Percentiles rank a stretch among this genome's conserved stretches.
phyloP scores from a whole-genome alignment of 106 monocot species.

The Dendrobium nobile region DNA sequence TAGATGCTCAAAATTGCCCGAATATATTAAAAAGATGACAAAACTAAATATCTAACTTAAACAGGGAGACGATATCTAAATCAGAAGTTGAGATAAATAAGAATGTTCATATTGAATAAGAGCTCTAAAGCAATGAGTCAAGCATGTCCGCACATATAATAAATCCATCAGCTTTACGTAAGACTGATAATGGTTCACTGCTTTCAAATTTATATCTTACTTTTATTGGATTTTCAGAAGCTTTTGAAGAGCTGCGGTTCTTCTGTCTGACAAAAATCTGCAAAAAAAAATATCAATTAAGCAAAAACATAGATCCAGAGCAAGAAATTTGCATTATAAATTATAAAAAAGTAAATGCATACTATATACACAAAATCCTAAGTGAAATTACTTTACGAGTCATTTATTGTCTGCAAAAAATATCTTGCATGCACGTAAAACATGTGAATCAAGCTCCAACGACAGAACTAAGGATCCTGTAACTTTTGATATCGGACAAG shows the following conservation, averaged over 20 bases:
- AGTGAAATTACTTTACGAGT: neutral
- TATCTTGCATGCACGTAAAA: neutral
- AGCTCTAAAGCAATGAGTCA: neutral
- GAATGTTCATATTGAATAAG: neutral
- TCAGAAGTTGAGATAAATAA: neutral
- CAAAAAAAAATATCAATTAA: neutral
- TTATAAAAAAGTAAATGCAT: neutral
- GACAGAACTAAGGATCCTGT: too few relatives aligned
- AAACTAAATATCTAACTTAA: neutral
- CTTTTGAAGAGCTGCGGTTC: slow-evolving; percentile 88
- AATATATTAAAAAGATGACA: neutral
- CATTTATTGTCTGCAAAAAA: neutral
- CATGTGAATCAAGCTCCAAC: neutral
- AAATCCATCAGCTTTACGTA: neutral
- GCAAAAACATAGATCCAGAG: neutral
- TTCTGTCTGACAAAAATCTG: slow-evolving; percentile 98
- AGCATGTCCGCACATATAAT: neutral
- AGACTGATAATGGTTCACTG: neutral
- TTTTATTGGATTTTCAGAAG: slow-evolving; percentile 95
- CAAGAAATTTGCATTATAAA: neutral
- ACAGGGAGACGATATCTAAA: too few relatives aligned
- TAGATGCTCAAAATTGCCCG: neutral
- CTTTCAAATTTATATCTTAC: slow-evolving; percentile 24
- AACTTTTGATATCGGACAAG: too few relatives aligned
- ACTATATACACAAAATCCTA: neutral